Percentiles rank a stretch among this genome's conserved stretches.
Conservation (phyloP, 169 alveolate genomes). For the Plasmodium relictum region DNA sequence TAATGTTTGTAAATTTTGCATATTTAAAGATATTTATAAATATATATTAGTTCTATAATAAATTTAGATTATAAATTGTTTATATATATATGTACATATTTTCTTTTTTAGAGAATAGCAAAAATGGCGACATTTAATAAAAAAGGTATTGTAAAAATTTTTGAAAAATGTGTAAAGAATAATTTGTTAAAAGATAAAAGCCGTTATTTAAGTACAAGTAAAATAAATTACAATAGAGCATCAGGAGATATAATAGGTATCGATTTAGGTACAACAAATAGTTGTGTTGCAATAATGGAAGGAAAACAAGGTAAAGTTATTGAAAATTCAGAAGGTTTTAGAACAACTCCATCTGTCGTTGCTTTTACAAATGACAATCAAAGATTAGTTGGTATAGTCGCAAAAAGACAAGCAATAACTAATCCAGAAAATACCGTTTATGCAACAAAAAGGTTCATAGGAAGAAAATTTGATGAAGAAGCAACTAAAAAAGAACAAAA, state of each 20-base stretch:
- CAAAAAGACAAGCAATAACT: conserved; percentile 98
- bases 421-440: conserved; percentile 97
- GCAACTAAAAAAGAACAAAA: conserved; percentile 97
- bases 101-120: conserved; percentile 20
- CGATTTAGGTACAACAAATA: conserved; percentile 99
- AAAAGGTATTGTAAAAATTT: conserved; percentile 25
- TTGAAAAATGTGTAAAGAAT: conserved; percentile 71
- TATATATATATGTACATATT: neutral
- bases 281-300: conserved; percentile 99
- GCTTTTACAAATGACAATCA: conserved; percentile 98
- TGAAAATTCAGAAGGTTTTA: conserved; percentile 96
- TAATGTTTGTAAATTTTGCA: too few species aligned
- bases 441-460: conserved; percentile 97
- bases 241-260: conserved; percentile 97
- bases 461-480: conserved; percentile 96
- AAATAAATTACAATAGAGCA: conserved; percentile 73
- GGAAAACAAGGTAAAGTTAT: conserved; percentile 97
- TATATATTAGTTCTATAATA: too few species aligned
- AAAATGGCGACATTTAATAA: conserved; percentile 51
- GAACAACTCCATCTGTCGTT: conserved; percentile 99
- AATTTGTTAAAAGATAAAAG: conserved; percentile 24
- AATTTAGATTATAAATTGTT: neutral
- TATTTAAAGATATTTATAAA: too few species aligned
- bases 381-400: conserved; percentile 96
- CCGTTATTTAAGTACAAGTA: conserved; percentile 59